A percentile compares a stretch with the other conserved stretches of the same genome.
Evolutionary conservation across 73 alveolate genomes (phyloP).

Genomic region (Durusdinium trenchii): DNA sequence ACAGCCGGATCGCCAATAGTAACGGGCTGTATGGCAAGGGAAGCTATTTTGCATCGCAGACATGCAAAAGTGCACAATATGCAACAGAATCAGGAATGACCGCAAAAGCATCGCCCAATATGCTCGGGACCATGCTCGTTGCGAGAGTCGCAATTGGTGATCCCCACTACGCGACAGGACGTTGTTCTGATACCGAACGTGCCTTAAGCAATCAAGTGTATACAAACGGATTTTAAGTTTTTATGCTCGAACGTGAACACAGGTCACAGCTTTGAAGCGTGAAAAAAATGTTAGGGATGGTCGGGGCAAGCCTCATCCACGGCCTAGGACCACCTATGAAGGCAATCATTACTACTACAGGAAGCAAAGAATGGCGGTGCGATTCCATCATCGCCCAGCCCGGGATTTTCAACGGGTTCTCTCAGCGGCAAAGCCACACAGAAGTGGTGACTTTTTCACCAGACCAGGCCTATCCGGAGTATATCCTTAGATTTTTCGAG

Average conservation of each 20-base stretch:
- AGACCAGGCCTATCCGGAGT: constrained; percentile 58
- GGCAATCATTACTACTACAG: neutral
- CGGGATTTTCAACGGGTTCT: neutral
- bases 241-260: neutral
- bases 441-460: constrained; percentile 64
- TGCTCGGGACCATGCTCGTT: constrained; percentile 17
- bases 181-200: neutral
- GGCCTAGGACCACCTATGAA: neutral
- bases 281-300: neutral
- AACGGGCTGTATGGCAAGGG: constrained; percentile 55
- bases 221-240: neutral
- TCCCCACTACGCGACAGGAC: constrained; percentile 31
- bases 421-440: neutral
- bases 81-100: neutral
- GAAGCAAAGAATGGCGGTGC: neutral
- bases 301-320: neutral
- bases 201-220: neutral
- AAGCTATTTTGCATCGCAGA: constrained; percentile 67
- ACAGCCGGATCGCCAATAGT: constrained; percentile 16
- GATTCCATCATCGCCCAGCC: constrained; percentile 55
- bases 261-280: neutral
- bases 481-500: neutral
- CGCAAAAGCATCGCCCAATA: neutral
- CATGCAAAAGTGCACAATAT: constrained; percentile 64
- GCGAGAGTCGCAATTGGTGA: constrained; percentile 74